Base-by-base conservation (phyloP, 208 protist genomes). In the Acanthamoeba triangularis region DNA sequence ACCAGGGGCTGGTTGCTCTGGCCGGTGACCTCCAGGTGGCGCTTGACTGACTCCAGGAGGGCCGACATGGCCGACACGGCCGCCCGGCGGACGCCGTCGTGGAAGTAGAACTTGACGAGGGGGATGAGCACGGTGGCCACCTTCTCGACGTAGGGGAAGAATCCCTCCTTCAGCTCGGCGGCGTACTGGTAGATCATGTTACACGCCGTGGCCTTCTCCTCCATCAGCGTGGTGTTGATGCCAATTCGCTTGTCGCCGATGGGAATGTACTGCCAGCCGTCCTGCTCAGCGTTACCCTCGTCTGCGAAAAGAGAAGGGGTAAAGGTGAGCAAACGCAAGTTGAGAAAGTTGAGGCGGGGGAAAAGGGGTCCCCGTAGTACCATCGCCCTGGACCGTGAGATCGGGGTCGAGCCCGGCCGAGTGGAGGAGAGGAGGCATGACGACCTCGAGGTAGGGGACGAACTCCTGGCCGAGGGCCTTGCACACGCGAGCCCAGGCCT, bases 381-480 rank as follows among this genome's bases (percentile, higher is more conserved):
- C 72, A 49, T 94, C 91, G 28, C 37, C 69, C 23, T 72, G 87
- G 4, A 87, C 59, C 7, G 91, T 61, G 56, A 97, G 56, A 16
- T 98, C 97, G 69, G 97, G 97, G 41, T 96, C 78, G 61, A 98
- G 25, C 1, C 90, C 80, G n/a, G 98, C 97, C 11, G 96, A 80
- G 47, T 80, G 72, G 41, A 95, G 30, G 28, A 95, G 49, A 41
- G 94, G 69, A 5, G 91, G 91, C 72, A 94, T 80, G 49, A 85
- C 91, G n/a, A 92, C 87, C 14, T 84, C 30, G 23, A 99, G 95
- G 95, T 98, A 99, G 54, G 96, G 97, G 14, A 96, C 80, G 78
- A 99, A 99, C 47, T 98, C 97, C 44, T 97, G 90, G 33, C 98
- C 98, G 7, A 99, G 93, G 56, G 96, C 96, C 94, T 97, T 97